Base-by-base conservation (phyloP, 2,329 filamentous ascomycete species). In the Cytospora schulzeri region DNA sequence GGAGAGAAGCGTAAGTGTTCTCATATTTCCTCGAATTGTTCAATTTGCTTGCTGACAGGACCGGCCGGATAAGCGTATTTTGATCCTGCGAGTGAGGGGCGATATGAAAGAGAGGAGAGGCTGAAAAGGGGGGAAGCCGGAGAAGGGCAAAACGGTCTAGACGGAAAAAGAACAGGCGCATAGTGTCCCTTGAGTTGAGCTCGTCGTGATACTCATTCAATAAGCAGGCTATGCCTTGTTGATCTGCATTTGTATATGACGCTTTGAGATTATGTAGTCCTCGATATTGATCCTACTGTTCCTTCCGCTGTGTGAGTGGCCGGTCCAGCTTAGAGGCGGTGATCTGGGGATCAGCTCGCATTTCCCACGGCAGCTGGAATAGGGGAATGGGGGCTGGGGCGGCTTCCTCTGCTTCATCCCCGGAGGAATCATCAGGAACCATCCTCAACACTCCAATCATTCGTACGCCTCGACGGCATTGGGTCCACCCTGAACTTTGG, bases 1-100 rank as follows among this genome's bases (percentile, higher is more conserved):
- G 78, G 78, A 8, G 78, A 80, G 68, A 79, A 80, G 64, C 77
- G 76, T 79, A 69, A 72, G 75, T 73, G 17, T 19, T 17, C 48
- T 41, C 29, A 41, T 35, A 60, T 57, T 48, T 65, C n/a, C 22
- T n/a, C n/a, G n/a, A n/a, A 22, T 41, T 41, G 17, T 29, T 55
- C 24, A 28, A 26, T n/a, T 22, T 31, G 3, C 14, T 45, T 57
- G 31, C 48, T 35, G 38, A 22, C 17, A 35, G 17, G n/a, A n/a
- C n/a, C n/a, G n/a, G n/a, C n/a, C 5, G 22, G 17, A 12, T 9
- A 29, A 76, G 75, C 76, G 6, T 76, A 71, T 57, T 75, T 72
- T 62, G 75, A 76, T 38, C 69, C 71, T 3, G 63, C 59, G 17
- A 75, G 75, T 51, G 74, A 77, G 56, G 71, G 73, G 22, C 70